Base-by-base conservation (phyloP, 306 rosid genomes). In the Hippophae gyantsensis region DNA sequence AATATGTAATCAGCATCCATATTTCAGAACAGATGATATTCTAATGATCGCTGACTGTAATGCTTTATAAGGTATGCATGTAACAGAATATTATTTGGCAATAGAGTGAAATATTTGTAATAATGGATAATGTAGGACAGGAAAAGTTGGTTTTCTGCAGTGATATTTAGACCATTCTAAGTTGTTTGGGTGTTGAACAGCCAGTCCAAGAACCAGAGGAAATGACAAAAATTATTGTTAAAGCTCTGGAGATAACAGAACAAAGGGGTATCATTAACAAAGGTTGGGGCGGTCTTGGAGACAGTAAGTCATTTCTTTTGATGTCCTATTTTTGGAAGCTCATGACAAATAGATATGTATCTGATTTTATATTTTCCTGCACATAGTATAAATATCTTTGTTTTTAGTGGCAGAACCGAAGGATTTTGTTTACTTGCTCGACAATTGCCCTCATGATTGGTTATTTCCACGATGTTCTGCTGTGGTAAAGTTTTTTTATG, bases 401-500 rank as follows among this genome's bases (percentile, higher is more conserved):
- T 71, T 71, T 54, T 68, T 83, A 90, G 98, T 61, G 80, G 83
- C 81, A 69, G 84, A 79, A 73, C 71, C 61, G 50, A 81, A 71
- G 54, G 76, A 76, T 49, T 81, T 74, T 48, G 82, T 87, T 72
- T 83, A 83, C 78, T 73, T 85, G 46, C 61, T 90, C 79, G 96
- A 87, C 81, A 81, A 87, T 68, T 87, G 96, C 72, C 98, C 98
- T 12, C 92, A 90, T 73, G 98, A 90, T 81, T 90, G 98, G 98
- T 78, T 90, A 57, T 90, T 90, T 72, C 87, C 81, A 9, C 78
- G 71, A 71, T 90, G 98, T 80, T 65, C 68, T 51, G 95, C 86
- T 14, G 95, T 90, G 98, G 96, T 87, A 90, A 61, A 48, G 13
- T 10, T 54, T 41, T 56, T 11, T 2, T 14, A 27, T 44, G 51